These are phyloP conservation scores for Penicillium sp. DNA, from an alignment of 2,329 filamentous ascomycete genomes.

Conservation along the genomic window DNA sequence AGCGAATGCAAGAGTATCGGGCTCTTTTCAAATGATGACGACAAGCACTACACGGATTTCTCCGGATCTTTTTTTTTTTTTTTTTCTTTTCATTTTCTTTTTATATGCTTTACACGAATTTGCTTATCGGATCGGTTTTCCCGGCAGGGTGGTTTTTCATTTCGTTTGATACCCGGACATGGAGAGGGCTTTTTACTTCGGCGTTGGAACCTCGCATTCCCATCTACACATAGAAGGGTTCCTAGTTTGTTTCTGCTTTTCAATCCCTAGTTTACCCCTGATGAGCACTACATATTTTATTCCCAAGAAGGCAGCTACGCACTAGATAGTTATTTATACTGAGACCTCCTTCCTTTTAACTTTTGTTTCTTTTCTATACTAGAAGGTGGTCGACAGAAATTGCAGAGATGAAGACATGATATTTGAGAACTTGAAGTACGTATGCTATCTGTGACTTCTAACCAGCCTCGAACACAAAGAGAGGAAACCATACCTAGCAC, in stretches of 20 bases:
- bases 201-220: constrained; percentile 7
- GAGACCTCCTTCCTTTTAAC: neutral
- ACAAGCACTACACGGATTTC: neutral
- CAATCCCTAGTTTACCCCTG: neutral
- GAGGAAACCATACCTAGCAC: no score
- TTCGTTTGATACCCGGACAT: constrained; percentile 17
- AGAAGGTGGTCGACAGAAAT: neutral
- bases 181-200: constrained; percentile 10
- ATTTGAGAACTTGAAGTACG: neutral
- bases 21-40: constrained; percentile 54
- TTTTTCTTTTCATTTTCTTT: neutral
- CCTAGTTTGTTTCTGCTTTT: neutral
- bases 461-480: no score
- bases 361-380: neutral
- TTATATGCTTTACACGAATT: neutral
- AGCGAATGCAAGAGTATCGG: constrained; percentile 62
- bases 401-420: neutral
- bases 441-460: no score
- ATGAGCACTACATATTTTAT: neutral
- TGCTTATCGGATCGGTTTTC: constrained; percentile 1
- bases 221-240: constrained; percentile 2
- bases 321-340: no score
- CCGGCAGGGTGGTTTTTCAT: constrained; percentile 3
- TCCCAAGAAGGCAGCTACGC: neutral
- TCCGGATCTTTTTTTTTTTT: neutral